Evolutionary conservation across 352 stramenopile species (phyloP).

Genomic region (Peronospora belbahrii): DNA sequence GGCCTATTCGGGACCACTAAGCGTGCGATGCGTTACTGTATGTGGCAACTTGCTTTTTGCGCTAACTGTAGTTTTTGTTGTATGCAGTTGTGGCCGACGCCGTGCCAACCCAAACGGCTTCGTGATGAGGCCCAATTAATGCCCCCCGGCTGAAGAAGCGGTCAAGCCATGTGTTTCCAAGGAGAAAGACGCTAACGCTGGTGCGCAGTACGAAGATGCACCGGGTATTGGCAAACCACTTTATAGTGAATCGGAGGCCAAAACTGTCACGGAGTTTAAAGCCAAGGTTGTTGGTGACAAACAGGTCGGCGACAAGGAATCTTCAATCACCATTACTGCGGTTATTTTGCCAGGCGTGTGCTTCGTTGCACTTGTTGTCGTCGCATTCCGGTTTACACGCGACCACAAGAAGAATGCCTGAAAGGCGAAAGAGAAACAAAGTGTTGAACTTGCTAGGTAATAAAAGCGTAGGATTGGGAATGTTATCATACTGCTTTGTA

Average conservation of each 20-base stretch:
- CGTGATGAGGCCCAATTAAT: constrained; percentile 46
- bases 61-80: not conserved
- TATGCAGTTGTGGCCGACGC: constrained; percentile 32
- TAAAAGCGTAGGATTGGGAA: constrained; percentile 4
- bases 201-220: constrained; percentile 38
- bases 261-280: constrained; percentile 30
- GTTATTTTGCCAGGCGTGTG: constrained; percentile 45
- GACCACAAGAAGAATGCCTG: constrained; percentile 75
- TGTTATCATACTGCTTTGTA: constrained; percentile 3
- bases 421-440: constrained; percentile 4
- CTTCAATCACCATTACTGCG: constrained; percentile 18
- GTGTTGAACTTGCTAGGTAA: constrained; percentile 5
- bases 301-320: constrained; percentile 16
- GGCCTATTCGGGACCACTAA: constrained; percentile 45
- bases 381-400: constrained; percentile 50
- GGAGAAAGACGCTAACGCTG: constrained; percentile 35
- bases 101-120: constrained; percentile 58
- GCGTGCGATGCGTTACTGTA: constrained; percentile 20
- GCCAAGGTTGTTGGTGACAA: constrained; percentile 36
- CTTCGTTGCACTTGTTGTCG: constrained; percentile 40
- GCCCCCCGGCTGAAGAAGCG: constrained; percentile 28
- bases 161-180: constrained; percentile 69
- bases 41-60: not conserved
- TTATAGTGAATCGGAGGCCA: constrained; percentile 16
- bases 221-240: constrained; percentile 55